phyloP scores from a whole-genome alignment of 2,329 filamentous ascomycete genomes.

The Emergomyces pasteurianus region DNA sequence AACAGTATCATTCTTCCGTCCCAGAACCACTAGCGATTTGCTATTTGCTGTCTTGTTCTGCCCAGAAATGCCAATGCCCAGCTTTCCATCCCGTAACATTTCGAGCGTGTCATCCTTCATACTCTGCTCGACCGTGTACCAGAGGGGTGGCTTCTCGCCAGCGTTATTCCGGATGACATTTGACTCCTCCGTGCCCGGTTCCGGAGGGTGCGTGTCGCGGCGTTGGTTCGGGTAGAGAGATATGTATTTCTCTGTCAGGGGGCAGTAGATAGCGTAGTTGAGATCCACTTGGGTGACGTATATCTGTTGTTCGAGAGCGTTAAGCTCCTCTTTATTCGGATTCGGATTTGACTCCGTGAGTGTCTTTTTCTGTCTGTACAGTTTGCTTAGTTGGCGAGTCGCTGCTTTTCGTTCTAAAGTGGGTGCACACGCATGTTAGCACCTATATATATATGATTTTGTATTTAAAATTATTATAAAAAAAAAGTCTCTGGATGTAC shows the following conservation, averaged over 20 bases:
- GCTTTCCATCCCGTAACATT: slow-evolving; percentile 30
- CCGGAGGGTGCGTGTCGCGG: slow-evolving; percentile 16
- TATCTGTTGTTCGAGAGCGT: slow-evolving; percentile 24
- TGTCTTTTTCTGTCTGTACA: slow-evolving; percentile 8
- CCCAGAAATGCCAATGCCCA: slow-evolving; percentile 17
- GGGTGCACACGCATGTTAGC: background rate
- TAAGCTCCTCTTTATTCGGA: slow-evolving; percentile 13
- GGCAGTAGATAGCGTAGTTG: slow-evolving; percentile 52
- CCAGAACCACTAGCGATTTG: background rate
- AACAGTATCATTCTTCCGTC: background rate
- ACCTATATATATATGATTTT: background rate
- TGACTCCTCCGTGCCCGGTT: slow-evolving; percentile 13
- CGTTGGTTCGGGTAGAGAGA: slow-evolving; percentile 39
- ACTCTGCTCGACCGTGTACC: slow-evolving; percentile 33
- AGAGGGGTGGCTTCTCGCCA: slow-evolving; percentile 29
- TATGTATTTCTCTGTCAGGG: slow-evolving; percentile 47
- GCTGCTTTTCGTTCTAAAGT: slow-evolving; percentile 31
- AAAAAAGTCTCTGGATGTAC: slow-evolving; percentile 15
- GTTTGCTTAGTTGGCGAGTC: slow-evolving; percentile 26
- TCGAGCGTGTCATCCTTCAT: slow-evolving; percentile 34
- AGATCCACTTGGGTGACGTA: slow-evolving; percentile 45
- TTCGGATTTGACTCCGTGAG: background rate
- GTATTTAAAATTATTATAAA: background rate
- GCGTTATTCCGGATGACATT: slow-evolving; percentile 11
- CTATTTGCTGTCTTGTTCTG: slow-evolving; percentile 10